A percentile compares a stretch with the other conserved stretches of the same genome.
phyloP scores from a whole-genome alignment of 2,329 filamentous ascomycete genomes.

The Cladosporium sp. region DNA sequence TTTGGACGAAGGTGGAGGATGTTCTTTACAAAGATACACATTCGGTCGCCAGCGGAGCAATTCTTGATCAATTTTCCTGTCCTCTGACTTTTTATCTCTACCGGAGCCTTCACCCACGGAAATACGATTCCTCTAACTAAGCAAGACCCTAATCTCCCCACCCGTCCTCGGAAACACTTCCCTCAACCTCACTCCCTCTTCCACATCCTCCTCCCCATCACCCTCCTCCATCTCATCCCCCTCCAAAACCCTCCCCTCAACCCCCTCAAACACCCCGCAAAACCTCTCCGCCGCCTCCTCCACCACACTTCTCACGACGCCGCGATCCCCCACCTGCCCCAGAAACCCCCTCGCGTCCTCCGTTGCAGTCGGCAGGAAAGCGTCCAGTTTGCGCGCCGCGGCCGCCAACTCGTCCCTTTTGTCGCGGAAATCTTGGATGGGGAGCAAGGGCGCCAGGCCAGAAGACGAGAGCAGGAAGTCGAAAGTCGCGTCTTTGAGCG shows the following conservation, averaged over 20 bases:
- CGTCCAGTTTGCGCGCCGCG: conserved; percentile 72
- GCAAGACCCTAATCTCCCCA: conserved; percentile 56
- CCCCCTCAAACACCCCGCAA: conserved; percentile 72
- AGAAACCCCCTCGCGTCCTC: conserved; percentile 87
- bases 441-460: conserved; percentile 50
- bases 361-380: conserved; percentile 84
- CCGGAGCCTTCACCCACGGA: too few species aligned
- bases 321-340: conserved; percentile 64
- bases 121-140: conserved; percentile 41
- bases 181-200: conserved; percentile 39
- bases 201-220: conserved; percentile 29
- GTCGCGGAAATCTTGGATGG: conserved; percentile 26
- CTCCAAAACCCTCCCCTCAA: conserved; percentile 56
- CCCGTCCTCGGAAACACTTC: conserved; percentile 58
- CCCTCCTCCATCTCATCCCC: conserved; percentile 47
- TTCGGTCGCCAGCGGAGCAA: too few species aligned
- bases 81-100: too few species aligned
- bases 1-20: too few species aligned
- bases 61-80: too few species aligned
- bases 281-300: conserved; percentile 79
- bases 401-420: conserved; percentile 43
- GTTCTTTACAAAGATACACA: too few species aligned
- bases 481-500: conserved; percentile 53
- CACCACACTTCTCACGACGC: conserved; percentile 67
- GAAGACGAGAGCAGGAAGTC: conserved; percentile 68